A percentile compares a stretch with the other conserved stretches of the same genome.
phyloP scores from a whole-genome alignment of 148 eudicot genomes.

The Rhododendron simsii region DNA sequence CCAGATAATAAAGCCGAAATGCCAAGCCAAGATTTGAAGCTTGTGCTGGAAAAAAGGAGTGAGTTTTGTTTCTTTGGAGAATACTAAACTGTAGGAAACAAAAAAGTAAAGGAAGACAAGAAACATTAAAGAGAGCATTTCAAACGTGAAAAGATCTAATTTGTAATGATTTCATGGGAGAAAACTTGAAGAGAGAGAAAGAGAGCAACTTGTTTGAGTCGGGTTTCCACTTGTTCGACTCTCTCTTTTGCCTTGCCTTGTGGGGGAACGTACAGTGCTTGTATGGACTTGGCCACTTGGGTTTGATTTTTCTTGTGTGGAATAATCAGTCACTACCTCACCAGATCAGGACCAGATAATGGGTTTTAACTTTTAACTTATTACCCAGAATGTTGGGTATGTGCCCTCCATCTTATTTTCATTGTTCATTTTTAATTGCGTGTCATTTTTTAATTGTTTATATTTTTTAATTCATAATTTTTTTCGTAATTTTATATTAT shows the following conservation, averaged over 20 bases:
- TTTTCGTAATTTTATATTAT: no score
- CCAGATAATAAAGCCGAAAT: neutral
- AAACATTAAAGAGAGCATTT: neutral
- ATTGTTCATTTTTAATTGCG: no score
- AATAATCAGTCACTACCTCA: neutral
- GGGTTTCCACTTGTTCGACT: neutral
- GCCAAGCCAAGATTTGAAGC: neutral
- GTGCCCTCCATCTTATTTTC: rapidly evolving
- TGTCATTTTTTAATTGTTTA: no score
- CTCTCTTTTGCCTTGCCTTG: neutral
- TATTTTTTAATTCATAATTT: no score
- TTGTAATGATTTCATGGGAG: neutral
- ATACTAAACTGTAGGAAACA: neutral
- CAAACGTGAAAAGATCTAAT: neutral
- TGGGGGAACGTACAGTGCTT: neutral
- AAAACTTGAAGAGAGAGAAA: neutral
- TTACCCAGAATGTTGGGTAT: neutral
- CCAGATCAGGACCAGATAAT: neutral
- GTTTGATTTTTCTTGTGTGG: neutral
- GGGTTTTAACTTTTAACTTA: neutral
- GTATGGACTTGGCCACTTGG: neutral
- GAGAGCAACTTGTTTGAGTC: neutral
- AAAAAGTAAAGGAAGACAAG: neutral
- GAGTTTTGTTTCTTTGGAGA: neutral
- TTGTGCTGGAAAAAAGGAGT: neutral